Percentiles rank a stretch among this genome's conserved stretches.
Conservation (phyloP, 2,329 filamentous ascomycete species). For the Aspergillus sp. region DNA sequence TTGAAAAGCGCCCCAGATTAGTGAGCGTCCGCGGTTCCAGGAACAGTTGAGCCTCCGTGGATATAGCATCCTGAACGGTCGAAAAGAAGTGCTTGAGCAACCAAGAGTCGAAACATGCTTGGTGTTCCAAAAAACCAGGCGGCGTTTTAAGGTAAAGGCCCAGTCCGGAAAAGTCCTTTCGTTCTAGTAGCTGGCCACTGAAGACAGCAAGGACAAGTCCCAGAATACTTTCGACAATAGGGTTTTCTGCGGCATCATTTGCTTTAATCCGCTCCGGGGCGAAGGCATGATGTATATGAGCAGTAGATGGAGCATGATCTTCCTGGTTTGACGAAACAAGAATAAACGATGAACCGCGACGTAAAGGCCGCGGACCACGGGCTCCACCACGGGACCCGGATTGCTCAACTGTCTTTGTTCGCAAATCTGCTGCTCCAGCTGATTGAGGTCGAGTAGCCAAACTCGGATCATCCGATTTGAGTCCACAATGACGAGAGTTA, state of each 20-base stretch:
- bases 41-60: conserved; percentile 62
- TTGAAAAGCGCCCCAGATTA: conserved; percentile 73
- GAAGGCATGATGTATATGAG: conserved; percentile 56
- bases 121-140: conserved; percentile 86
- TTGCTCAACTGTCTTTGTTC: conserved; percentile 56
- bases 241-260: conserved; percentile 50
- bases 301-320: conserved; percentile 49
- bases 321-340: conserved; percentile 66
- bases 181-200: conserved; percentile 71
- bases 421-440: conserved; percentile 59
- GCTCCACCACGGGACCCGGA: conserved; percentile 38
- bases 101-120: conserved; percentile 91
- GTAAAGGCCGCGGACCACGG: conserved; percentile 51
- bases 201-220: conserved; percentile 74
- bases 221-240: conserved; percentile 66
- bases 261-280: conserved; percentile 48
- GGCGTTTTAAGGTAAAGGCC: conserved; percentile 79
- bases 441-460: conserved; percentile 72
- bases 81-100: conserved; percentile 67
- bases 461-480: conserved; percentile 79
- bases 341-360: conserved; percentile 83
- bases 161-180: conserved; percentile 87
- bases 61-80: conserved; percentile 61
- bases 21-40: conserved; percentile 75
- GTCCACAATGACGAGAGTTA: conserved; percentile 68